Percentiles rank a stretch among this genome's conserved stretches.
These are phyloP conservation scores for Glomus cerebriforme DNA, from an alignment of 192 early-diverging fungal genomes.

Conservation along the genomic window DNA sequence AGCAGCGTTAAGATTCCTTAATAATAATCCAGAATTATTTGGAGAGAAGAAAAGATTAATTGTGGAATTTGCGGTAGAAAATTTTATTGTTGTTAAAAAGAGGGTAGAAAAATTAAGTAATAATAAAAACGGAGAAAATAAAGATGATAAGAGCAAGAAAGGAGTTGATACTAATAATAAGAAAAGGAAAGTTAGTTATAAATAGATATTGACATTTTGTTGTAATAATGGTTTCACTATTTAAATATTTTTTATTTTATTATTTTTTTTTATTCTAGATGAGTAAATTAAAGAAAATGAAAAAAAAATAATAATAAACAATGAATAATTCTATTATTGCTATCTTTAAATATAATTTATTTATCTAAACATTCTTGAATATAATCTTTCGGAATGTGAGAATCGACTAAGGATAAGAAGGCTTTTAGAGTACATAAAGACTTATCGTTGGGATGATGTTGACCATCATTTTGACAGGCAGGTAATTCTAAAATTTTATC, in stretches of 20 bases:
- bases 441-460: slow-evolving; percentile 39
- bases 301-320: too few species aligned
- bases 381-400: slow-evolving; percentile 41
- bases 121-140: neutral
- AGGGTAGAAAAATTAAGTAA: slow-evolving; percentile 43
- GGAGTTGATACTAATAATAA: too few species aligned
- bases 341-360: neutral
- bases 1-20: slow-evolving; percentile 88
- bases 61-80: slow-evolving; percentile 93
- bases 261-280: neutral
- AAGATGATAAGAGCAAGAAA: too few species aligned
- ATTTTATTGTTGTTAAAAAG: slow-evolving; percentile 74
- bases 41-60: slow-evolving; percentile 73
- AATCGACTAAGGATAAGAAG: slow-evolving; percentile 37
- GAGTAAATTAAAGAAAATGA: too few species aligned
- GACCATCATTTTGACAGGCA: slow-evolving; percentile 33
- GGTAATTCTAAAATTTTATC: slow-evolving; percentile 37
- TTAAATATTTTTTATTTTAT: neutral
- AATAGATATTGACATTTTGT: neutral
- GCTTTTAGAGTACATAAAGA: slow-evolving; percentile 44
- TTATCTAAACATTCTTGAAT: slow-evolving; percentile 35
- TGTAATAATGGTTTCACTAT: too few species aligned
- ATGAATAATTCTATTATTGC: too few species aligned
- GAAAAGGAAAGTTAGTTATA: neutral
- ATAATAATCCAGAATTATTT: slow-evolving; percentile 74